phyloP scores from a whole-genome alignment of 306 rosid genomes.

The Canavalia gladiata region DNA sequence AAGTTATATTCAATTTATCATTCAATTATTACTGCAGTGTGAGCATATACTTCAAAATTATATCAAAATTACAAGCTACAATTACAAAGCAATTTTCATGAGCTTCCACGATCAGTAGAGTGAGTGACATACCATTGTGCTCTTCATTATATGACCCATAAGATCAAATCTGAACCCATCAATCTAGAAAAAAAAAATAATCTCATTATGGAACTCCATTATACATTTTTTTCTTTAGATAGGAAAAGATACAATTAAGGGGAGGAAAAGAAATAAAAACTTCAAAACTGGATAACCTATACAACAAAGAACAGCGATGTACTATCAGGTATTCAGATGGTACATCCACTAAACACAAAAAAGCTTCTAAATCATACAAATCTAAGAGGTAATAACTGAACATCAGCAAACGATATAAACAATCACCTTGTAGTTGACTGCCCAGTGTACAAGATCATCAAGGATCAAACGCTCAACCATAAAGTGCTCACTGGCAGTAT shows the following conservation, averaged over 20 bases:
- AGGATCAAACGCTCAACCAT: conserved; percentile 94
- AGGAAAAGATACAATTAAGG: background rate
- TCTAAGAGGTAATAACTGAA: conserved; percentile 23
- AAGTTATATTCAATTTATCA: conserved; percentile 27
- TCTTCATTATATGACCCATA: conserved; percentile 97
- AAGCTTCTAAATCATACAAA: conserved; percentile 37
- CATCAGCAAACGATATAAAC: conserved; percentile 42
- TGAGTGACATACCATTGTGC: conserved; percentile 80
- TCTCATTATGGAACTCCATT: conserved; percentile 25
- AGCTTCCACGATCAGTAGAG: conserved; percentile 17
- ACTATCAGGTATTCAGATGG: conserved; percentile 17
- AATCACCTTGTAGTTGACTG: conserved; percentile 86
- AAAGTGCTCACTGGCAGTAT: conserved; percentile 95
- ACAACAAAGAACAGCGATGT: conserved; percentile 13
- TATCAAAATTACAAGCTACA: conserved; percentile 21
- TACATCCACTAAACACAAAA: conserved; percentile 20
- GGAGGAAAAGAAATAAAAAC: background rate
- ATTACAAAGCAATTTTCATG: conserved; percentile 4
- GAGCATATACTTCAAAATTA: conserved; percentile 19
- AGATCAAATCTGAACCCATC: conserved; percentile 98
- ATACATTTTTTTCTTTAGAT: conserved; percentile 1
- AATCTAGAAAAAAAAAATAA: conserved; percentile 63
- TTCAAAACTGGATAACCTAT: conserved; percentile 32
- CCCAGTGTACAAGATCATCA: conserved; percentile 96
- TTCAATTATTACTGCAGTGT: background rate